Conservation (phyloP, 768 basidiomycete genomes). For the Sarcodon sp. region DNA sequence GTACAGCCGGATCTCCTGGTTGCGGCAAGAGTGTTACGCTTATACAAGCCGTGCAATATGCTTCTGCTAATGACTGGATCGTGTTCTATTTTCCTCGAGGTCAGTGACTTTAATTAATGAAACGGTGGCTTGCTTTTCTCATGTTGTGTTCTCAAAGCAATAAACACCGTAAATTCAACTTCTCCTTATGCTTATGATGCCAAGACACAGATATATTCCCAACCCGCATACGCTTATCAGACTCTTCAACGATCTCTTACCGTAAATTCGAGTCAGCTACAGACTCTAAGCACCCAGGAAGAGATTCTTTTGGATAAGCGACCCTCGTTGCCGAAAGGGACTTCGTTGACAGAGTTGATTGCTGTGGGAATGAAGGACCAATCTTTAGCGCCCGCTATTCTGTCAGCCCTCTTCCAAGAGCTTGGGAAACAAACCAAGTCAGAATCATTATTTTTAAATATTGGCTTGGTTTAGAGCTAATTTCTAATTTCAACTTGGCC, state of each 20-base stretch:
- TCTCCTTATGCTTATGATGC: slow-evolving; percentile 64
- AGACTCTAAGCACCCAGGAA: slow-evolving; percentile 24
- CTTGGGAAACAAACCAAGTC: slow-evolving; percentile 56
- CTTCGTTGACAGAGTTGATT: slow-evolving; percentile 39
- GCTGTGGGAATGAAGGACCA: slow-evolving; percentile 43
- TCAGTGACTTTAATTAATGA: slow-evolving; percentile 15
- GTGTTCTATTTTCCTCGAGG: slow-evolving; percentile 80
- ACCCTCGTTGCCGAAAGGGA: slow-evolving; percentile 31
- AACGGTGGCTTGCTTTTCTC: not conserved
- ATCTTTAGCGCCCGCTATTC: slow-evolving; percentile 35
- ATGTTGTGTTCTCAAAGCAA: slow-evolving; percentile 2
- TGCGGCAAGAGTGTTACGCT: slow-evolving; percentile 74
- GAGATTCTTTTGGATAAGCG: slow-evolving; percentile 34
- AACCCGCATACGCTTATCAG: slow-evolving; percentile 51
- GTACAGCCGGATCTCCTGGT: slow-evolving; percentile 58
- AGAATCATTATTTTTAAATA: slow-evolving; percentile 10
- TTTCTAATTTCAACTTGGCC: not conserved
- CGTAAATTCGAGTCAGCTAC: slow-evolving; percentile 39
- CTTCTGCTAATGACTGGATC: slow-evolving; percentile 54
- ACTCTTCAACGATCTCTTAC: slow-evolving; percentile 47
- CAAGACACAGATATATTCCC: slow-evolving; percentile 65
- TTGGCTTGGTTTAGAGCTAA: not conserved
- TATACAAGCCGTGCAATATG: slow-evolving; percentile 66
- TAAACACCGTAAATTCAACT: slow-evolving; percentile 60
- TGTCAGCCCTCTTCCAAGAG: slow-evolving; percentile 46